Evolutionary conservation across 768 basidiomycete genomes (phyloP).

Genomic region (Lyophyllum decastes): DNA sequence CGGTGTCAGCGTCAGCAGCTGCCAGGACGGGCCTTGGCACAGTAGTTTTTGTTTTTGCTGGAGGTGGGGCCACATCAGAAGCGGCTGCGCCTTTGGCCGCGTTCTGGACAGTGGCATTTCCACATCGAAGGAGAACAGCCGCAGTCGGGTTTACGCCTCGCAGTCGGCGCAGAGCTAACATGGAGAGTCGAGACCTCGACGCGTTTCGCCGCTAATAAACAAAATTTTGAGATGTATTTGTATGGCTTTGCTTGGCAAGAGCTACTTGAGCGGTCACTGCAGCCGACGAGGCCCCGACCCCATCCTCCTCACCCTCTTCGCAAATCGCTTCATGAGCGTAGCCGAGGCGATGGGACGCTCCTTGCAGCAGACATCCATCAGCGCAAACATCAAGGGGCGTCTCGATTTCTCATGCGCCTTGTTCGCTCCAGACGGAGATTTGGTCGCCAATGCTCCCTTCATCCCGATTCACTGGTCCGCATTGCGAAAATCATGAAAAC

Average conservation of each 20-base stretch:
- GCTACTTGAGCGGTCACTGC: no score
- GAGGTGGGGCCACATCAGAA: slow-evolving; percentile 9
- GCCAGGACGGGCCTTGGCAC: slow-evolving; percentile 3
- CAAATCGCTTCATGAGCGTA: slow-evolving; percentile 97
- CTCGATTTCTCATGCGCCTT: slow-evolving; percentile 95
- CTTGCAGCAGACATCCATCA: slow-evolving; percentile 87
- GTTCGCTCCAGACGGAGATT: slow-evolving; percentile 91
- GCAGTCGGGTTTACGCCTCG: slow-evolving; percentile 18
- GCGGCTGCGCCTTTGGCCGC: background rate
- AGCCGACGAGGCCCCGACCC: slow-evolving; percentile 86
- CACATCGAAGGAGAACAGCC: slow-evolving; percentile 16
- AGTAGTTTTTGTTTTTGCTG: slow-evolving; percentile 7
- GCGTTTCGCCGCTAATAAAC: background rate
- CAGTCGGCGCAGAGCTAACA: slow-evolving; percentile 31
- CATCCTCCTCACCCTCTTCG: slow-evolving; percentile 87
- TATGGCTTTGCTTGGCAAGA: slow-evolving; percentile 17
- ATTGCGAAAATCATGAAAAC: background rate
- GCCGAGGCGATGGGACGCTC: slow-evolving; percentile 95
- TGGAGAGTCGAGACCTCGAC: slow-evolving; percentile 10
- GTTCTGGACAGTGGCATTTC: slow-evolving; percentile 24
- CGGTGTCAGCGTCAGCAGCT: background rate
- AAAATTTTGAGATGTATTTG: slow-evolving; percentile 17
- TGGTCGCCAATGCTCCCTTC: slow-evolving; percentile 93
- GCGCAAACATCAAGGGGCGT: slow-evolving; percentile 95
- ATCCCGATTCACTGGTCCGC: slow-evolving; percentile 58